These are phyloP conservation scores for Heliamphora pulchella DNA, from an alignment of 179 eudicot genomes.

Conservation along the genomic window DNA sequence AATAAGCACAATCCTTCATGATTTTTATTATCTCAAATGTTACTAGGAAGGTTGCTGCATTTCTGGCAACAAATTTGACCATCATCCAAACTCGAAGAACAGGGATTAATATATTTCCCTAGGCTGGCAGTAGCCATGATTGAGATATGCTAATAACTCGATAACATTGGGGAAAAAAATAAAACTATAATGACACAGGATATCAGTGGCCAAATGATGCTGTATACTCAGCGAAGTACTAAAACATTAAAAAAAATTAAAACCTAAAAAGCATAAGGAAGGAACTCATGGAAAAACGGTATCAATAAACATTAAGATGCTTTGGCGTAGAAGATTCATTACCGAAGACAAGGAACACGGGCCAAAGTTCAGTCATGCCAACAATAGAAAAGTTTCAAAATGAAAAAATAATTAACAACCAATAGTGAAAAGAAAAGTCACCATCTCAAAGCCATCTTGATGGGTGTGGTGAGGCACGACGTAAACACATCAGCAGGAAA, in stretches of 20 bases:
- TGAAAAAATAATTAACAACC: neutral
- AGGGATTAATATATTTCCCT: no score
- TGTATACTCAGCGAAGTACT: neutral
- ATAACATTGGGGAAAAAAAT: neutral
- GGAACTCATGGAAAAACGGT: neutral
- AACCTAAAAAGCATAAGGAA: neutral
- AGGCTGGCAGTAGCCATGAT: neutral
- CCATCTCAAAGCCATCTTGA: slow-evolving; percentile 99
- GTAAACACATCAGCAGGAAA: slow-evolving; percentile 98
- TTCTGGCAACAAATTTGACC: neutral
- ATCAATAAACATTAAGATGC: neutral
- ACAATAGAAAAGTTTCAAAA: neutral
- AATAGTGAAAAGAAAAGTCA: slow-evolving; percentile 19
- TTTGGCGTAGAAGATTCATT: neutral
- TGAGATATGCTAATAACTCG: neutral
- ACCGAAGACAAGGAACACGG: neutral
- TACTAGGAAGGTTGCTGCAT: neutral
- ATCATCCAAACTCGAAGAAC: neutral
- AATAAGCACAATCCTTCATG: neutral
- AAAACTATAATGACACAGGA: neutral
- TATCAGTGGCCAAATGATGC: neutral
- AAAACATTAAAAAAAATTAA: no score
- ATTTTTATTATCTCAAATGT: neutral
- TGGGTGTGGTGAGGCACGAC: slow-evolving; percentile 95
- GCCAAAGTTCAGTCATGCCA: neutral